Percentiles rank a stretch among this genome's conserved stretches.
Conservation (phyloP, 2,329 filamentous ascomycete genomes). For the Fusarium sublunatum region DNA sequence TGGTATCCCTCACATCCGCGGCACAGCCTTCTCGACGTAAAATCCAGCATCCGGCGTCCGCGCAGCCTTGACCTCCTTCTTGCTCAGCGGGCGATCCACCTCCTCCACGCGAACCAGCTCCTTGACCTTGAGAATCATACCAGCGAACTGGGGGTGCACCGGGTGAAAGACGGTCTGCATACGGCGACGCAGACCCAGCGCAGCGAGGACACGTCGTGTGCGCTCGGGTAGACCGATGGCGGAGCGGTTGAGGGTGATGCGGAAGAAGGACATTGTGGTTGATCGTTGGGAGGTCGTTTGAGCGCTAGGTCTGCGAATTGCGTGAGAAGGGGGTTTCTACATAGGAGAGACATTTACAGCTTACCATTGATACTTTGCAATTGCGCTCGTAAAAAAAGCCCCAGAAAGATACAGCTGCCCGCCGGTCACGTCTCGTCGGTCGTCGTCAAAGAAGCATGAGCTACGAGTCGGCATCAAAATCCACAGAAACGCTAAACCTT, state of each 20-base stretch:
- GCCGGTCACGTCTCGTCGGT: conserved; percentile 25
- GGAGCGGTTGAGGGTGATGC: conserved; percentile 89
- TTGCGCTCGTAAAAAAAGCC: conserved; percentile 4
- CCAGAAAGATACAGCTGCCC: conserved; percentile 22
- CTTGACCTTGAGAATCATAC: conserved; percentile 94
- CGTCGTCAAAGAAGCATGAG: conserved; percentile 33
- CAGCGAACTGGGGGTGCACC: conserved; percentile 81
- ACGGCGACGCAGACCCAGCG: conserved; percentile 86
- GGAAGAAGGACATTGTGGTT: conserved; percentile 79
- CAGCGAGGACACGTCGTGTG: conserved; percentile 81
- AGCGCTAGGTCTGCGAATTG: conserved; percentile 22
- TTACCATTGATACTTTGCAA: conserved; percentile 18
- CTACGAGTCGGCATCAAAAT: conserved; percentile 32
- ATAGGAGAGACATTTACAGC: accelerated
- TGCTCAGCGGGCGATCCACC: conserved; percentile 73
- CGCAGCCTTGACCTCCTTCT: conserved; percentile 75
- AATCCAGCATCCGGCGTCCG: conserved; percentile 84
- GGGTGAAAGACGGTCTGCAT: conserved; percentile 91
- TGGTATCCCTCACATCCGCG: conserved; percentile 35
- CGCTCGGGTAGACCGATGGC: conserved; percentile 88
- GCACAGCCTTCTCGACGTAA: conserved; percentile 73
- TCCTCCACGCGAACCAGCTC: conserved; percentile 87
- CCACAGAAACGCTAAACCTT: conserved; percentile 27
- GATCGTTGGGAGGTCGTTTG: conserved; percentile 2
- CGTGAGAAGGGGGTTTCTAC: conserved; percentile 5